phyloP scores from a whole-genome alignment of 2,329 filamentous ascomycete genomes.

The Hansfordia pulvinata region DNA sequence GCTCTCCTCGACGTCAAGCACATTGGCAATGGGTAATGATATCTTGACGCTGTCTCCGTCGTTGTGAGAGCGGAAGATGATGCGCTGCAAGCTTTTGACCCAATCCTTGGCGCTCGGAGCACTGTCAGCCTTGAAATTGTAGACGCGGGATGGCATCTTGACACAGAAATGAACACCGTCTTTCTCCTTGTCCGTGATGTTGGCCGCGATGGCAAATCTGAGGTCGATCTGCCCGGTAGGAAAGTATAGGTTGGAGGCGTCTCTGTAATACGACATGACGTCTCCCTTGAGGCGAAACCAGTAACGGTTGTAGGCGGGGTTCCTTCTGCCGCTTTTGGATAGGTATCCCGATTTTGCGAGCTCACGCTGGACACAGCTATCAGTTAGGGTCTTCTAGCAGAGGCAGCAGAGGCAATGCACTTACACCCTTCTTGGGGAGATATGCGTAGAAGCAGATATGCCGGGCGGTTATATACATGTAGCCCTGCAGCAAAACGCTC shows the following conservation, averaged over 20 bases:
- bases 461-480: conserved; percentile 85
- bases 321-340: conserved; percentile 76
- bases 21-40: conserved; percentile 72
- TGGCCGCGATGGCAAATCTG: conserved; percentile 81
- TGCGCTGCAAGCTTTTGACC: conserved; percentile 86
- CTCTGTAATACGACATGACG: conserved; percentile 78
- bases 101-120: conserved; percentile 83
- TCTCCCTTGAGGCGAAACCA: conserved; percentile 92
- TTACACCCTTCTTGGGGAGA: conserved; percentile 78
- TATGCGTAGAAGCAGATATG: conserved; percentile 98
- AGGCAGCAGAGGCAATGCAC: conserved; percentile 13
- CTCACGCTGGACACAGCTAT: conserved; percentile 37
- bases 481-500: conserved; percentile 83
- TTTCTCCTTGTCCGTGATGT: conserved; percentile 61
- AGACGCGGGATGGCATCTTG: conserved; percentile 69
- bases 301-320: conserved; percentile 76
- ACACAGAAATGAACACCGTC: conserved; percentile 69
- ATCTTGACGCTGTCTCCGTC: conserved; percentile 97
- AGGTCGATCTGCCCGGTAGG: conserved; percentile 86
- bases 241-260: conserved; percentile 79
- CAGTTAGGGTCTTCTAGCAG: conserved; percentile 2
- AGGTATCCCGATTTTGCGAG: conserved; percentile 80
- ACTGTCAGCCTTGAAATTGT: conserved; percentile 83
- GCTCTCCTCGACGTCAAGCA: conserved; percentile 86
- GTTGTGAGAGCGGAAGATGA: conserved; percentile 91